Evolutionary conservation across 192 early-diverging fungal genomes (phyloP).

Genomic region (Coemansia sp.): DNA sequence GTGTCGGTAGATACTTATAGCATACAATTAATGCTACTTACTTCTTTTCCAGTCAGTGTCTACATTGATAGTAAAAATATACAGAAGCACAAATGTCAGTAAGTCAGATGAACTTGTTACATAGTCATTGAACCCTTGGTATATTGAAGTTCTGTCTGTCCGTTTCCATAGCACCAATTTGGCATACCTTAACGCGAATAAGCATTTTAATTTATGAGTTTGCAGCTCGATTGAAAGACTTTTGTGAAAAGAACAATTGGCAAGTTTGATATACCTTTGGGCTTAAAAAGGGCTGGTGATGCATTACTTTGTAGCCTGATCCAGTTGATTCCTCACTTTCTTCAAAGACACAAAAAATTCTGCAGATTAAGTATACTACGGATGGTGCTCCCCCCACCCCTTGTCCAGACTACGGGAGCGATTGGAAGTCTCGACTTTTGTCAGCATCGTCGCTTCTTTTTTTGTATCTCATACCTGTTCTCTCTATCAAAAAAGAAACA

Average conservation of each 20-base stretch:
- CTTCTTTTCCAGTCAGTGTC: conserved; percentile 88
- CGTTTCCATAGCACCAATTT: not conserved
- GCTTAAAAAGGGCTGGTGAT: not conserved
- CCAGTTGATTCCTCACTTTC: not conserved
- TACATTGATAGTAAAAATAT: conserved; percentile 28
- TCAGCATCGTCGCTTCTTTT: not conserved
- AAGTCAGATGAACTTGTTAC: not conserved
- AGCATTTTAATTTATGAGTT: conserved; percentile 14
- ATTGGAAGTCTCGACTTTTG: not conserved
- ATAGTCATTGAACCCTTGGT: not conserved
- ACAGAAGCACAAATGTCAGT: not conserved
- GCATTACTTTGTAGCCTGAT: not conserved
- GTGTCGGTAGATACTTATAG: not conserved
- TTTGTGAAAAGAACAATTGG: not conserved
- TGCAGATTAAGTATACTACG: not conserved
- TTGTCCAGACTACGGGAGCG: not conserved
- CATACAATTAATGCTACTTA: conserved; percentile 31
- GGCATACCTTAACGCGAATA: conserved; percentile 25
- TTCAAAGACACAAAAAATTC: not conserved
- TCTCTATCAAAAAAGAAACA: not conserved
- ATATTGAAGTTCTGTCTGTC: not conserved
- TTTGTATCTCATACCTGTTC: not conserved
- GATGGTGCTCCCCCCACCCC: no score
- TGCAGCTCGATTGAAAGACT: not conserved
- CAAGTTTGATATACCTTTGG: no score